Evolutionary conservation across 2,329 filamentous ascomycete species (phyloP), one percentile per base, ranked within the genome.

Genomic region (Cladosporium sphaerospermum): DNA sequence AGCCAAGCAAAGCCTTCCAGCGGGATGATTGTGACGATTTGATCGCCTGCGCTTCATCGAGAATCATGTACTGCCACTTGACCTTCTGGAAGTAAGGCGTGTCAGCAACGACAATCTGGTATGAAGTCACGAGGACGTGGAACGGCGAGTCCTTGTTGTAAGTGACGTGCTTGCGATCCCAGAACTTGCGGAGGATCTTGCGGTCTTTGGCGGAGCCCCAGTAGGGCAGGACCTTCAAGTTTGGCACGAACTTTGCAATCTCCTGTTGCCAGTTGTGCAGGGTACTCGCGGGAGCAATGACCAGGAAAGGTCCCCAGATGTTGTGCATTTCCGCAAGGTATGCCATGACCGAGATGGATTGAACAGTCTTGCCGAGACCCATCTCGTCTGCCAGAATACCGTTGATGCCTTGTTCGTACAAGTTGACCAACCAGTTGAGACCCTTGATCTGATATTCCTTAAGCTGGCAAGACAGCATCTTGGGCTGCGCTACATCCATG

Each of bases 201-300:
- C 93, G 85, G 67, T 99, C 93, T 57, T 86, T 88, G 10, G 90
- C 91, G 53, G 85, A 93, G 61, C 93, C 93, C 93, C 93, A 99
- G 75, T 99, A 99, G 2, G 93, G 93, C 34, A 99, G 76, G 31
- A 96, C 90, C 73, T 97, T 97, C 70, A 99, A 84, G 54, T 89
- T 83, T 1, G 93, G 93, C 2, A 99, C 91, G 69, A 99, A 99
- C 69, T 83, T 91, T 56, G 88, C 82, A 59, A 99, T 96, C 75
- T 99, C 93, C 70, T 99, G 93, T 71, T 99, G 91, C 93, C 93
- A 99, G 68, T 99, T 99, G 83, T 99, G 92, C 54, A 99, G 76
- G 1, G 93, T 99, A 0, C 91, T 96, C 0, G 93, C 90, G 0
- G 93, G 93, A 0, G 93, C 93, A 57, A 99, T 95, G 60, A 99